Percentiles rank a stretch among this genome's conserved stretches.
Conservation (phyloP, 2,329 filamentous ascomycete genomes). For the Fusarium fracticaudum region DNA sequence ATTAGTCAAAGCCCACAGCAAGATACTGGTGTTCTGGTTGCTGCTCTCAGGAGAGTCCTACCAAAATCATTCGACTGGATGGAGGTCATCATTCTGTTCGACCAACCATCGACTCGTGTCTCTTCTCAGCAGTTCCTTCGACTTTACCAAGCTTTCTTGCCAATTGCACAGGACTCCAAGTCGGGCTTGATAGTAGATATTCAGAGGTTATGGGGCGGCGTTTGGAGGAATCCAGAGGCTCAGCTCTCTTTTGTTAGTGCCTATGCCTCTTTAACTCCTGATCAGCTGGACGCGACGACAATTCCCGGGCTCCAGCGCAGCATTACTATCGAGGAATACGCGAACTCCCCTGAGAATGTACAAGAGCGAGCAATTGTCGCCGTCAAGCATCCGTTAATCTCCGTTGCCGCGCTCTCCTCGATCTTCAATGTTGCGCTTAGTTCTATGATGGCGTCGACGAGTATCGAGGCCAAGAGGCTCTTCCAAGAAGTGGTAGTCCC, state of each 20-base stretch:
- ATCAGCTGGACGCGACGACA: constrained; percentile 83
- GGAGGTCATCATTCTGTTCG: constrained; percentile 80
- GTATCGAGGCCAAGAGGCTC: constrained; percentile 69
- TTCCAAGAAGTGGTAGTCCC: constrained; percentile 75
- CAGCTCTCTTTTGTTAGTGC: constrained; percentile 94
- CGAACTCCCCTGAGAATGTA: constrained; percentile 58
- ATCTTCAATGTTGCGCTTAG: constrained; percentile 73
- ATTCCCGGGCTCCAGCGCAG: constrained; percentile 84
- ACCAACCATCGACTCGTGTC: constrained; percentile 79
- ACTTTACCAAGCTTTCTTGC: constrained; percentile 81
- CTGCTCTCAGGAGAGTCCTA: constrained; percentile 70
- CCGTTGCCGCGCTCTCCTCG: constrained; percentile 80
- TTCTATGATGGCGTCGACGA: constrained; percentile 69
- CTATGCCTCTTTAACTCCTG: constrained; percentile 78
- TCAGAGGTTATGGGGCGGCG: constrained; percentile 88
- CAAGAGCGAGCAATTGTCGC: constrained; percentile 67
- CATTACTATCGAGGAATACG: constrained; percentile 71
- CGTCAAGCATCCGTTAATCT: constrained; percentile 86
- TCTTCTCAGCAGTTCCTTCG: constrained; percentile 82
- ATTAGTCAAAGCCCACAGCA: constrained; percentile 66
- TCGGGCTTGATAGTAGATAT: constrained; percentile 71
- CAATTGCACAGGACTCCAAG: constrained; percentile 68
- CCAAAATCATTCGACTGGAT: constrained; percentile 73
- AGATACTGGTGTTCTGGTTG: constrained; percentile 65
- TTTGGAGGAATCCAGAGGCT: constrained; percentile 86